Base-by-base conservation (phyloP, 352 stramenopile species). In the Pythium brachiatum region DNA sequence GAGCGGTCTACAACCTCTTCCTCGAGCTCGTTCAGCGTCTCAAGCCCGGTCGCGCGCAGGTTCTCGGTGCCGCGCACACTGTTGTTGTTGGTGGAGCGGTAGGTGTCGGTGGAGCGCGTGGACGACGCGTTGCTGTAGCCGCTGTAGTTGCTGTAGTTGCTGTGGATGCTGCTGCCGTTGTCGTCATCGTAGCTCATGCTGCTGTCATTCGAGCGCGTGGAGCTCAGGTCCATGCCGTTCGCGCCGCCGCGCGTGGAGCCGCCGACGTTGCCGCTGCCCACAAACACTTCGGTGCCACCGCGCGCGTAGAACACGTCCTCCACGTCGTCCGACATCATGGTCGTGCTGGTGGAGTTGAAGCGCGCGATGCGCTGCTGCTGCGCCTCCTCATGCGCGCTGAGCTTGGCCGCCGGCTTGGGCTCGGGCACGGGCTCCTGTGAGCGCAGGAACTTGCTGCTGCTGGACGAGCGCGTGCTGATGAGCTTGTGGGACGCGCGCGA, bases 301-400 rank as follows among this genome's bases (percentile, higher is more conserved):
- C 57, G 47, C 31, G 31, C 36, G 56, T 88, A 90, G 48, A 87
- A 89, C 43, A 84, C 72, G 25, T 89, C 83, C 26, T 92, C 83
- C 20, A 87, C 81, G 64, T 92, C 80, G 58, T 92, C 83, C 38
- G 83, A 70, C 27, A 87, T 60, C 64, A 72, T 72, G 53, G 64
- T 72, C 38, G 64, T 64, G 44, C 32, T 61, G 3, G 57, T 72
- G 44, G 64, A 67, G 54, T 66, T 64, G 58, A 66, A 67, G 20
- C 64, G 64, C 54, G 34, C 47, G 13, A 31, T 21, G 36, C 64
- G 64, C n/a, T 53, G 26, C 43, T 57, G 47, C 59, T 67, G 60
- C 18, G 53, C 44, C 27, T 63, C 47, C 15, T 69, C 62, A 20
- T 47, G 48, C 43, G 60, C 53, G 29, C n/a, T 44, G 31, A 26